Evolutionary conservation across 495 filamentous ascomycete genomes (phyloP).

Genomic region (Xylaria scruposa): DNA sequence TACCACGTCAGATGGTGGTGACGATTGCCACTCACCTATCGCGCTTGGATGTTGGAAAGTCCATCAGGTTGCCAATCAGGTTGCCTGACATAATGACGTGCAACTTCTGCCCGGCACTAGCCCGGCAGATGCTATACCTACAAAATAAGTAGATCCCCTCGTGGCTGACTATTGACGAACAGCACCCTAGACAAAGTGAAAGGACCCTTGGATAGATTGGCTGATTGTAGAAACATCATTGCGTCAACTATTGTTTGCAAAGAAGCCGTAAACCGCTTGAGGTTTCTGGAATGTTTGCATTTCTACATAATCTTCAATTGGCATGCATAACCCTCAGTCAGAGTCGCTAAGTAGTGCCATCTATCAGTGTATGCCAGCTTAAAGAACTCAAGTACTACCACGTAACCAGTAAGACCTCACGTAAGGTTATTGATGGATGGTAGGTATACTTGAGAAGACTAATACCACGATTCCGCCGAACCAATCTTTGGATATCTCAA

Average conservation of each 20-base stretch:
- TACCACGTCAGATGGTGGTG: conserved; percentile 26
- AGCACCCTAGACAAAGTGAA: background rate
- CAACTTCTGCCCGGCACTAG: conserved; percentile 1
- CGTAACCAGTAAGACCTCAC: conserved; percentile 14
- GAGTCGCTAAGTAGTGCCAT: conserved; percentile 3
- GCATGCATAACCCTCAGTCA: conserved; percentile 6
- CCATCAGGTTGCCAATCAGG: background rate
- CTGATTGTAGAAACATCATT: background rate
- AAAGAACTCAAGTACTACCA: conserved; percentile 8
- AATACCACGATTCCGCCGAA: conserved; percentile 7
- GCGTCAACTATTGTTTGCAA: background rate
- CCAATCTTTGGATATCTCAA: background rate
- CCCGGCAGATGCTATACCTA: conserved; percentile 10
- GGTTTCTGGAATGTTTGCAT: conserved; percentile 11
- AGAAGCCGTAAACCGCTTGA: background rate
- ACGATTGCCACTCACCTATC: background rate
- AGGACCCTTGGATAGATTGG: background rate
- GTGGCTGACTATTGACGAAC: background rate
- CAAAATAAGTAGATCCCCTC: background rate
- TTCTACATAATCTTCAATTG: conserved; percentile 13
- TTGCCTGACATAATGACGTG: conserved; percentile 12
- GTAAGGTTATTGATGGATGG: conserved; percentile 10
- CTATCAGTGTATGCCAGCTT: conserved; percentile 21
- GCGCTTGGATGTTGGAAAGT: background rate
- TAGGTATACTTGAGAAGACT: background rate